These are phyloP conservation scores for Xylaria hypoxylon DNA, from an alignment of 2,329 filamentous ascomycete genomes.

Conservation along the genomic window DNA sequence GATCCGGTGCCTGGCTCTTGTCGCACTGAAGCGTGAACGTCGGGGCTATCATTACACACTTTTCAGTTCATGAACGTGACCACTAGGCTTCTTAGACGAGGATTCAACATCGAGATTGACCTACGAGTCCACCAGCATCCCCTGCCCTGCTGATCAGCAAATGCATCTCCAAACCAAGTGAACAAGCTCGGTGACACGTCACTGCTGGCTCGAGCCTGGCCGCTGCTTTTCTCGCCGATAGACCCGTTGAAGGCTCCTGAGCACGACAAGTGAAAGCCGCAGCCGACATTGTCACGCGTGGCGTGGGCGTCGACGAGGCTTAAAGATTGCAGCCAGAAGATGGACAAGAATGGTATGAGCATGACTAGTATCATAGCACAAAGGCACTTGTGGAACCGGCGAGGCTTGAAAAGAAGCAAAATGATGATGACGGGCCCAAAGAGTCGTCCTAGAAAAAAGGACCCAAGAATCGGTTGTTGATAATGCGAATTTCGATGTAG, in stretches of 20 bases:
- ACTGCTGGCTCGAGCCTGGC: conserved; percentile 70
- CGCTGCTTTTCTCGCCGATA: conserved; percentile 70
- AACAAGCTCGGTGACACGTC: conserved; percentile 61
- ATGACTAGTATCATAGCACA: conserved; percentile 39
- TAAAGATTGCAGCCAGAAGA: conserved; percentile 40
- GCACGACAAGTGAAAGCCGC: conserved; percentile 66
- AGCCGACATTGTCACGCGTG: conserved; percentile 58
- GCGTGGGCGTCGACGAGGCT: conserved; percentile 49
- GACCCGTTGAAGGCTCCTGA: conserved; percentile 62
- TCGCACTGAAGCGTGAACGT: conserved; percentile 74
- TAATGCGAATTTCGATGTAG: conserved; percentile 12
- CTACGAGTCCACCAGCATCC: conserved; percentile 73
- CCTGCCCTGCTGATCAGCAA: conserved; percentile 67
- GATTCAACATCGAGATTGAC: conserved; percentile 3
- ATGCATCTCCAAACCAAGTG: conserved; percentile 64
- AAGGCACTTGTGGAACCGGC: conserved; percentile 37
- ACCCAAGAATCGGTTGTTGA: conserved; percentile 18
- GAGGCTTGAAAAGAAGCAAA: conserved; percentile 22
- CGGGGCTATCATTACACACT: conserved; percentile 53
- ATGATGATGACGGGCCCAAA: conserved; percentile 31
- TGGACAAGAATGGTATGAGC: conserved; percentile 42
- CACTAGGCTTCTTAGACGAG: no score
- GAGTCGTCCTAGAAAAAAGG: conserved; percentile 29
- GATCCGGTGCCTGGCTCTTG: conserved; percentile 59
- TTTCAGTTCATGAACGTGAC: not conserved